Evolutionary conservation across 2,329 filamentous ascomycete genomes (phyloP).

Genomic region (Plenodomus lindquistii): DNA sequence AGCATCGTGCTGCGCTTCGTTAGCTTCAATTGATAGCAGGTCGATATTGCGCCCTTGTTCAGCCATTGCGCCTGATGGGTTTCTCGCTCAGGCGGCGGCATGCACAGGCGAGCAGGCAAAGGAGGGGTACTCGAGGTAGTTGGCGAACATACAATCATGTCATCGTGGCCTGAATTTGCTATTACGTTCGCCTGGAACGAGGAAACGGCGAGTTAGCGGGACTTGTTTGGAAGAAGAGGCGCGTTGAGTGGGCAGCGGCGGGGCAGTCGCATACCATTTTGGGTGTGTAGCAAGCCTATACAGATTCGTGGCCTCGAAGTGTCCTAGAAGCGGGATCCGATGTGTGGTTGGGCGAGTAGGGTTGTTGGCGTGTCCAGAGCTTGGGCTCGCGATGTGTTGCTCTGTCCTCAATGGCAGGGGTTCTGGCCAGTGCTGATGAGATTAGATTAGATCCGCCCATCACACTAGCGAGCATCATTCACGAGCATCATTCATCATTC

Average conservation of each 20-base stretch:
- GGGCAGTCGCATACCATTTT: constrained; percentile 32
- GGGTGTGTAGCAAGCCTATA: constrained; percentile 1
- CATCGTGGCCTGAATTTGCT: constrained; percentile 88
- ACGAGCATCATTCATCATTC: background rate
- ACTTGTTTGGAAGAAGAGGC: constrained; percentile 23
- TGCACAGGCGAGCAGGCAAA: background rate
- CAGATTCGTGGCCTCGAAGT: background rate
- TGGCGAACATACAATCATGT: constrained; percentile 88
- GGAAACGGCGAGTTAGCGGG: constrained; percentile 35
- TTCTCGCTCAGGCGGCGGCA: background rate
- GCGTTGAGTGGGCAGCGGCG: constrained; percentile 11
- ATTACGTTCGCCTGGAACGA: constrained; percentile 71
- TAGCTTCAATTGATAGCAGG: constrained; percentile 37
- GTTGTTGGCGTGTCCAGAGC: constrained; percentile 23
- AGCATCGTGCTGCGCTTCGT: constrained; percentile 78
- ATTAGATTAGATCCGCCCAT: constrained; percentile 35
- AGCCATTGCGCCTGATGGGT: constrained; percentile 14
- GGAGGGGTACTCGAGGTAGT: background rate
- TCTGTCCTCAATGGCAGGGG: constrained; percentile 40
- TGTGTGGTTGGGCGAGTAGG: constrained; percentile 7
- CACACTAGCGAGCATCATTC: constrained; percentile 5
- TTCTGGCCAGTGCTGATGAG: constrained; percentile 23
- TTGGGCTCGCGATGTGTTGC: constrained; percentile 28
- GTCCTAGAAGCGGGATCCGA: background rate
- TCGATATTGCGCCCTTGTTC: constrained; percentile 18